Conservation (phyloP, 495 filamentous ascomycete species). For the Haplographium delicatum region DNA sequence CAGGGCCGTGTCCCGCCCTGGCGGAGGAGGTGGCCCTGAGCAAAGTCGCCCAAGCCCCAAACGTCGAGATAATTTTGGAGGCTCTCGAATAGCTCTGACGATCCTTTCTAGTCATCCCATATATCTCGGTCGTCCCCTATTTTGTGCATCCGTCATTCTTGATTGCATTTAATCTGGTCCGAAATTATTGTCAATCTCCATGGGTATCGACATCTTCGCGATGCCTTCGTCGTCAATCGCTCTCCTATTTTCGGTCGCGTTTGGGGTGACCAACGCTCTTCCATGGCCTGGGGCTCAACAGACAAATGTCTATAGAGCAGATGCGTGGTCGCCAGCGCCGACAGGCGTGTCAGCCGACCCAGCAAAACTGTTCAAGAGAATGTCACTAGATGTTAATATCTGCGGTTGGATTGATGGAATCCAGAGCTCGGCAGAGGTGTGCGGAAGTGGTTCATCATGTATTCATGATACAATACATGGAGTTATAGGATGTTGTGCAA, state of each 20-base stretch:
- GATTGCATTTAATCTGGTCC: background rate
- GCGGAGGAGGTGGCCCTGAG: too few relatives aligned
- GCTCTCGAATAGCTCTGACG: slow-evolving; percentile 1
- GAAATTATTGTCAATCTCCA: slow-evolving; percentile 9
- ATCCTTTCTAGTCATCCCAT: slow-evolving; percentile 3
- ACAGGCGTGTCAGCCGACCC: slow-evolving; percentile 17
- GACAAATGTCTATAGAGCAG: slow-evolving; percentile 17
- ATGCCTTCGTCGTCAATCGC: slow-evolving; percentile 21
- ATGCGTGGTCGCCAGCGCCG: slow-evolving; percentile 21
- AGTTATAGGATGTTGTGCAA: slow-evolving; percentile 23
- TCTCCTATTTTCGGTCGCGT: slow-evolving; percentile 18
- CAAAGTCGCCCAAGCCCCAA: slow-evolving; percentile 9
- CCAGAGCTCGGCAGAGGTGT: slow-evolving; percentile 6
- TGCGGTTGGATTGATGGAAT: slow-evolving; percentile 26
- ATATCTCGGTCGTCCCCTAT: background rate
- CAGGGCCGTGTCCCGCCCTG: too few relatives aligned
- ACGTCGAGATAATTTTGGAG: slow-evolving; percentile 4
- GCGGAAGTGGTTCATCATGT: slow-evolving; percentile 22
- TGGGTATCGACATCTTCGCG: slow-evolving; percentile 23
- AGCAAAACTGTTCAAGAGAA: slow-evolving; percentile 19
- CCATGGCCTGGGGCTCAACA: slow-evolving; percentile 18
- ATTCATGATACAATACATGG: slow-evolving; percentile 24
- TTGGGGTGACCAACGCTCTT: slow-evolving; percentile 12
- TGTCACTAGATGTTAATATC: slow-evolving; percentile 15
- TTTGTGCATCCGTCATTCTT: background rate